Percentiles rank a stretch among this genome's conserved stretches.
These are phyloP conservation scores for Cenchrus americanus DNA, from an alignment of 176 grass and related monocot species.

Conservation along the genomic window DNA sequence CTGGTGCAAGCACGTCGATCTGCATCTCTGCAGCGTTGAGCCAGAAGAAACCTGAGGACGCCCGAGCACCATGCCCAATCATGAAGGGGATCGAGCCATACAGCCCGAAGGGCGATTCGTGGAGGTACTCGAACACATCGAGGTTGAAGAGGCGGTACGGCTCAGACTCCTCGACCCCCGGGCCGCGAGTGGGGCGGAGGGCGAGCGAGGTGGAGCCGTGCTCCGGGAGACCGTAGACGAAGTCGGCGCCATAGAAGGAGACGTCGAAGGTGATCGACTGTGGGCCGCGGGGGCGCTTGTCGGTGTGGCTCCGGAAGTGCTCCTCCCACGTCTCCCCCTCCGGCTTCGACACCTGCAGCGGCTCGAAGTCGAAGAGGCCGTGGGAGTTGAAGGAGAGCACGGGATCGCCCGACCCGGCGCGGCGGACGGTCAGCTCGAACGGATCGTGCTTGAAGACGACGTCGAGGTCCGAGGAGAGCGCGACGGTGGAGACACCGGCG, in stretches of 20 bases:
- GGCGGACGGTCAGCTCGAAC: conserved; percentile 70
- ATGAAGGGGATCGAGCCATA: conserved; percentile 97
- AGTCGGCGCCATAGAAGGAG: conserved; percentile 82
- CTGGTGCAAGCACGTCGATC: conserved; percentile 90
- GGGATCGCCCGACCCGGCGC: conserved; percentile 46
- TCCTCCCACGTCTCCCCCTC: conserved; percentile 81
- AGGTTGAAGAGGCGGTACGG: conserved; percentile 95
- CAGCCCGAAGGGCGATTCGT: conserved; percentile 87
- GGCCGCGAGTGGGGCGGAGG: conserved; percentile 75
- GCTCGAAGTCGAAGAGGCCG: conserved; percentile 95
- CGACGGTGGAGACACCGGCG: conserved; percentile 59
- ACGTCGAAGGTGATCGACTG: conserved; percentile 93
- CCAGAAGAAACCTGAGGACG: conserved; percentile 94
- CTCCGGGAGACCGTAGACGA: conserved; percentile 95
- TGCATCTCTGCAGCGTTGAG: conserved; percentile 97
- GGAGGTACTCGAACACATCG: conserved; percentile 90
- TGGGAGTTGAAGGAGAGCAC: conserved; percentile 89
- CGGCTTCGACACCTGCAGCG: conserved; percentile 55
- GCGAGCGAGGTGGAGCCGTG: conserved; percentile 75
- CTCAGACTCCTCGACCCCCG: conserved; percentile 78
- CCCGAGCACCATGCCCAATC: conserved; percentile 65
- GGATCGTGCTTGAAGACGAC: conserved; percentile 71
- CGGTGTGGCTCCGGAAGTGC: conserved; percentile 87
- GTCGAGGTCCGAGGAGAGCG: conserved; percentile 69
- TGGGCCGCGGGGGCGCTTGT: conserved; percentile 74